Base-by-base conservation (phyloP, 1,139 yeast genomes). In the Blastobotrys raffinosifermentans region DNA sequence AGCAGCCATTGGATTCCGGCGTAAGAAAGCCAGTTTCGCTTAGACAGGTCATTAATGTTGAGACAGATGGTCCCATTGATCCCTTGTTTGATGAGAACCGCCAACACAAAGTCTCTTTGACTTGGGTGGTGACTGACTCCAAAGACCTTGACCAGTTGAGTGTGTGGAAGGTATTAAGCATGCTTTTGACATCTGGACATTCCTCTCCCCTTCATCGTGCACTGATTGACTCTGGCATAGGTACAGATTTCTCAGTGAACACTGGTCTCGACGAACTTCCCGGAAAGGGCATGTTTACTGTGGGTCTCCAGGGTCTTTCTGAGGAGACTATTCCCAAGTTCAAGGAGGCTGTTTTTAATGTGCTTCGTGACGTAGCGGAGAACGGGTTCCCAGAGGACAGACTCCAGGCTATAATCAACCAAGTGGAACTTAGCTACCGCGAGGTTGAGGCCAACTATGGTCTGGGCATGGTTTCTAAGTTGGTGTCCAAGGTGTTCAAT, bases 391-490 rank as follows among this genome's bases (percentile, higher is more conserved):
- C 80, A 30, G 67, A 70, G 27, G 69, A 73, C 22, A 77, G 89
- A 50, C 72, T 91, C 13, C 81, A 83, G 40, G 97, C 95, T 0
- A 74, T 91, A 32, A 68, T 93, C 31, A 94, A 87, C 58, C 97
- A 89, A 57, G 67, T 89, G 30, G 98, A 91, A 57, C 65, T 91
- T 26, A 67, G 77, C 30, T 81, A 85, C 58, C 84, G 86, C 50
- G 89, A 85, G 48, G 94, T 87, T 46, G 87, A 82, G 50, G 82
- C 97, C 0, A 86, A 86, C 41, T 89, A 87, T 63, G 99, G 99
- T 13, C 66, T 91, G 67, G 79, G 80, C 20, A 62, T 91, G 38
- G 69, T 91, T 29, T 78, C 78, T 51, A 72, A 87, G 2, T 52
- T 91, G 8, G 73, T 85, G 26, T 86, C 96, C 8, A 77, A 87